These are phyloP conservation scores for Euphorbia tirucalli DNA, from an alignment of 345 rosid species.

Conservation along the genomic window DNA sequence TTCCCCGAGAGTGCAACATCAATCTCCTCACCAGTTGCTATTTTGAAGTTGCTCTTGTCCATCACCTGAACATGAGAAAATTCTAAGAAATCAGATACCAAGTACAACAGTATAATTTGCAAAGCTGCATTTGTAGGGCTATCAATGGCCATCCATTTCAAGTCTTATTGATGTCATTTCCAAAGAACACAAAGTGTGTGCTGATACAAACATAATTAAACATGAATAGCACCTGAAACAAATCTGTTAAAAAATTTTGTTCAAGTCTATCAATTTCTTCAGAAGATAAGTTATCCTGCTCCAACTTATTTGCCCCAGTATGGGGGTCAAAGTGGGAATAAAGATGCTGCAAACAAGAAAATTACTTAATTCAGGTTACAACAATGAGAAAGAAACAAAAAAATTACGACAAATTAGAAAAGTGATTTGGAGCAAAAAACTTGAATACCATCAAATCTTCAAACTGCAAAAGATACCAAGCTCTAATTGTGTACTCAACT, in stretches of 20 bases:
- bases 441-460: slow-evolving; percentile 83
- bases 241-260: slow-evolving; percentile 77
- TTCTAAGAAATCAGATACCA: neutral
- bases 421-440: neutral
- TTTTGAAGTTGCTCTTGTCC: too few species aligned
- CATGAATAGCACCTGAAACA: slow-evolving; percentile 64
- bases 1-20: too few species aligned
- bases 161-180: neutral
- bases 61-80: slow-evolving; percentile 47
- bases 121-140: neutral
- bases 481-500: slow-evolving; percentile 90
- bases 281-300: slow-evolving; percentile 67
- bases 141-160: neutral
- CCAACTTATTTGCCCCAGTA: slow-evolving; percentile 65
- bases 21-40: too few species aligned
- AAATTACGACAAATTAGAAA: neutral
- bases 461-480: slow-evolving; percentile 93
- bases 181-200: neutral
- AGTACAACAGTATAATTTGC: neutral
- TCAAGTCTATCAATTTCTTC: slow-evolving; percentile 74
- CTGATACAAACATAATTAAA: neutral
- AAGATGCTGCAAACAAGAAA: slow-evolving; percentile 61
- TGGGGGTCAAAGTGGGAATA: slow-evolving; percentile 92
- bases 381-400: slow-evolving; percentile 7
- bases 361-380: slow-evolving; percentile 14